Evolutionary conservation across 192 early-diverging fungal species (phyloP), one percentile per base, ranked within the genome.

Genomic region (Hyaloraphidium curvatum): DNA sequence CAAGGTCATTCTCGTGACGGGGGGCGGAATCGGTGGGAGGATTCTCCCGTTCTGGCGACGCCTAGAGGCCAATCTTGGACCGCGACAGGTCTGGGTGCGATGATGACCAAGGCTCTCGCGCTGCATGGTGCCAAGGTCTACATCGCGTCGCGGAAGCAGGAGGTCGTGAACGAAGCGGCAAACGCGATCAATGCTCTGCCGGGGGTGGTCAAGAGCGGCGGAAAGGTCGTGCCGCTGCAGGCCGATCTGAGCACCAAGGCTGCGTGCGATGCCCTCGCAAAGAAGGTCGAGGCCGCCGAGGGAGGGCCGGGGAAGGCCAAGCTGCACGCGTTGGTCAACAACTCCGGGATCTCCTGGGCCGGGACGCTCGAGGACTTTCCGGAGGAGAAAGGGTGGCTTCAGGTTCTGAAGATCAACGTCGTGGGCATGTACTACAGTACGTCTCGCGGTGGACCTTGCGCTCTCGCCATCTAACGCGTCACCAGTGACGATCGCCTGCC

Each of bases 291-390:
- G n/a, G 43, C 43, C 23, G 43, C 43, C 14, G 43, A 48, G 23
- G 17, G 14, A 25, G 5, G 17, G 25, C 14, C 14, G 43, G 17
- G 43, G 7, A 25, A 48, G 43, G 43, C 14, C 23, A 48, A 25
- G 43, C 43, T 48, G 43, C 43, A 48, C 19, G 17, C 25, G 43
- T 5, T 48, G 11, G 43, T 48, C 14, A 48, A 48, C 43, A 48
- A 48, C 43, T 48, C 43, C 7, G 43, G 43, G 4, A 25, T 25
- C 17, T 11, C 23, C 17, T 48, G 43, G 43, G 43, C 17, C 43
- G 7, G 25, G 43, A 14, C 43, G 23, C 23, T 48, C 17, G 43
- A 48, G 25, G 43, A 48, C 25, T 48, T 22, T 19, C 43, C 43
- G 7, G 43, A 48, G 43, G 7, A 21, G 43, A 14, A 48, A 48